phyloP scores from a whole-genome alignment of 2,329 filamentous ascomycete species.

The Cyphellophora attinorum region DNA sequence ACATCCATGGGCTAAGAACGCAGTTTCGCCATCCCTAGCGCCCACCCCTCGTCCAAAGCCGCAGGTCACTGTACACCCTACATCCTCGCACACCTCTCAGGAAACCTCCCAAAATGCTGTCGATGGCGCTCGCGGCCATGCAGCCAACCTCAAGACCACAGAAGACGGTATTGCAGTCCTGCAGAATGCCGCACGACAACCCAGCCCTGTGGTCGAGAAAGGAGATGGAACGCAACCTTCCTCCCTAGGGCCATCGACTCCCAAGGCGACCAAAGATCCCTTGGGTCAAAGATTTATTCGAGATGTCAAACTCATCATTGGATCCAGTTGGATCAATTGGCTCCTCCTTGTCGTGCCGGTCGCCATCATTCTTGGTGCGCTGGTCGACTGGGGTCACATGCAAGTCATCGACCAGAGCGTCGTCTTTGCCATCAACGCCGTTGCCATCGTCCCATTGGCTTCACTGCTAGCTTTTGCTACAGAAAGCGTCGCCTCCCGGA shows the following conservation, averaged over 20 bases:
- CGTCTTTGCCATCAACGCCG: conserved; percentile 63
- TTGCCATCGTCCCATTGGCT: conserved; percentile 67
- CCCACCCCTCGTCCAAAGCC: no score
- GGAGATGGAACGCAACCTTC: conserved; percentile 42
- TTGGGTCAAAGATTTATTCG: conserved; percentile 43
- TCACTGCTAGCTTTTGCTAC: conserved; percentile 64
- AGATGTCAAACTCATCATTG: conserved; percentile 49
- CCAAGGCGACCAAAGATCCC: conserved; percentile 25
- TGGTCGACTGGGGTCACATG: conserved; percentile 18
- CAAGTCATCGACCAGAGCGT: conserved; percentile 43
- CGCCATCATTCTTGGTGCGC: conserved; percentile 29
- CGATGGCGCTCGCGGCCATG: no score
- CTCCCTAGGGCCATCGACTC: conserved; percentile 32
- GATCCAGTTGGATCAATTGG: conserved; percentile 43
- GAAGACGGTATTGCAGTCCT: conserved; percentile 1
- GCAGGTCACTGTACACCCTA: no score
- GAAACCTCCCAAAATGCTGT: no score
- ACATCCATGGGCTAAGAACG: conserved; percentile 34
- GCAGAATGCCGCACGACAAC: conserved; percentile 18
- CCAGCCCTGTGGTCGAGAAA: conserved; percentile 36
- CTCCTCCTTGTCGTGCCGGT: conserved; percentile 32
- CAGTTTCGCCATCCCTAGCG: conserved; percentile 5
- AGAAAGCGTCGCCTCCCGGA: conserved; percentile 61
- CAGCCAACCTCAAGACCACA: conserved; percentile 5
- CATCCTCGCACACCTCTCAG: no score